Evolutionary conservation across 2,329 filamentous ascomycete species (phyloP).

Genomic region (Paracorniculantispora psalliotae): DNA sequence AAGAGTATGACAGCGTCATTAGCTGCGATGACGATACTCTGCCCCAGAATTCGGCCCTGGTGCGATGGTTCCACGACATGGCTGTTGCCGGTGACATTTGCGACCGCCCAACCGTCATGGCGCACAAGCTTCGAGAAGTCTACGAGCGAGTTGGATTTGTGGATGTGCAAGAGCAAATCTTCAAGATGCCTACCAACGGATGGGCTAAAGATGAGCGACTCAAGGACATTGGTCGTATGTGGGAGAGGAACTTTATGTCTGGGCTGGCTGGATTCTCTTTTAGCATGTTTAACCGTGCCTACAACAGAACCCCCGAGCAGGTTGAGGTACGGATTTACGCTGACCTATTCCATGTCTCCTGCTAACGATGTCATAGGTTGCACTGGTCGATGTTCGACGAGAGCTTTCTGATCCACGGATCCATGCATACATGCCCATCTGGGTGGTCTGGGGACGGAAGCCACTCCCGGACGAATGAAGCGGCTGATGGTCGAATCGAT

Average conservation of each 20-base stretch:
- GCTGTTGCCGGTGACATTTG: conserved; percentile 32
- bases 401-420: conserved; percentile 41
- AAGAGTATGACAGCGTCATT: conserved; percentile 38
- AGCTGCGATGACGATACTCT: conserved; percentile 44
- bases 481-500: not conserved
- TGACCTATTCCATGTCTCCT: not conserved
- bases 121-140: conserved; percentile 29
- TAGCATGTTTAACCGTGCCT: conserved; percentile 35
- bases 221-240: conserved; percentile 40
- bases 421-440: conserved; percentile 46
- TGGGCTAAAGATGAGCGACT: conserved; percentile 46
- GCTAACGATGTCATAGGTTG: conserved; percentile 32
- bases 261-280: conserved; percentile 43
- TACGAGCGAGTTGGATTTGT: conserved; percentile 49
- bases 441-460: conserved; percentile 48
- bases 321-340: conserved; percentile 39
- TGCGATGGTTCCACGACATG: conserved; percentile 37
- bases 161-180: conserved; percentile 47
- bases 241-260: conserved; percentile 38
- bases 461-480: conserved; percentile 33
- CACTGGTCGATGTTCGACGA: conserved; percentile 44
- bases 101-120: conserved; percentile 34
- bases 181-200: conserved; percentile 49
- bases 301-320: conserved; percentile 37
- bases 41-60: conserved; percentile 31